Evolutionary conservation across 768 basidiomycete species (phyloP).

Genomic region (Phlegmacium glaucopus): DNA sequence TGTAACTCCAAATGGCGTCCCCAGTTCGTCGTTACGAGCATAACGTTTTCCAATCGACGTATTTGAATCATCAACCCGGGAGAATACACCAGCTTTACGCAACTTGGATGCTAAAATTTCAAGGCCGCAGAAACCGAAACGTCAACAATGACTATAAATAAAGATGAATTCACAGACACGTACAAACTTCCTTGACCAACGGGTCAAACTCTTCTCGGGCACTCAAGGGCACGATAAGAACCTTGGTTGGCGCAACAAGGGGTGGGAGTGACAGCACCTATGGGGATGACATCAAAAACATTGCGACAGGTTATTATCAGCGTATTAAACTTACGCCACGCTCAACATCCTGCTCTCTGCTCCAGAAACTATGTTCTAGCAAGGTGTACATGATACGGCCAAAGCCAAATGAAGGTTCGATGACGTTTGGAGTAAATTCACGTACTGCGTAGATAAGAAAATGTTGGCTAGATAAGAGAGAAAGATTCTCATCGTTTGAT

Average conservation of each 20-base stretch:
- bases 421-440: slow-evolving; percentile 96
- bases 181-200: slow-evolving; percentile 86
- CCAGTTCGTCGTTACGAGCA: slow-evolving; percentile 96
- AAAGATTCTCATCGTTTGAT: not conserved
- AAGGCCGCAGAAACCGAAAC: not conserved
- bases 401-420: slow-evolving; percentile 97
- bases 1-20: slow-evolving; percentile 95
- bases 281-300: slow-evolving; percentile 7
- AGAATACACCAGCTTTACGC: slow-evolving; percentile 85
- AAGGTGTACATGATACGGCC: slow-evolving; percentile 93
- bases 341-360: slow-evolving; percentile 85
- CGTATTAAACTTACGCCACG: slow-evolving; percentile 63
- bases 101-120: slow-evolving; percentile 68
- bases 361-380: slow-evolving; percentile 96
- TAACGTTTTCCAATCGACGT: slow-evolving; percentile 96
- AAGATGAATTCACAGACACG: slow-evolving; percentile 36
- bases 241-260: slow-evolving; percentile 92
- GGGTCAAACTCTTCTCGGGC: slow-evolving; percentile 81
- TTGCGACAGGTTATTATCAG: slow-evolving; percentile 2
- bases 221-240: slow-evolving; percentile 93
- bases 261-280: slow-evolving; percentile 90
- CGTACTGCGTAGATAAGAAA: slow-evolving; percentile 54
- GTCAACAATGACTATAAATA: slow-evolving; percentile 12
- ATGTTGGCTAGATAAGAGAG: slow-evolving; percentile 3
- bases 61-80: slow-evolving; percentile 94